Conservation (phyloP, 352 stramenopile genomes). For the Phytophthora parvispora region DNA sequence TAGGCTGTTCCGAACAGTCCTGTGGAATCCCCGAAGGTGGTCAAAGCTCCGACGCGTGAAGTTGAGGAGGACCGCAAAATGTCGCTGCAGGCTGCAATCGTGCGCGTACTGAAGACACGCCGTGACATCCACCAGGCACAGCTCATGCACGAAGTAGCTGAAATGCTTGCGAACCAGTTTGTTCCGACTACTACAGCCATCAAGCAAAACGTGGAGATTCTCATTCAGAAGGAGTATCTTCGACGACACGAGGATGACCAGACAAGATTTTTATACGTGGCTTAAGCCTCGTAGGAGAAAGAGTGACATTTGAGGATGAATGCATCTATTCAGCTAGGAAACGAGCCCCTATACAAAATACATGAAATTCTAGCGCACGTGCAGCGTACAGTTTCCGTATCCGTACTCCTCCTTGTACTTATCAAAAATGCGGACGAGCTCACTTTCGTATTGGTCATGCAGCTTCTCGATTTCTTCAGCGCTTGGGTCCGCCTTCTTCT, state of each 20-base stretch:
- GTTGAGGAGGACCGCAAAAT: constrained; percentile 92
- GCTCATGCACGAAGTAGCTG: constrained; percentile 69
- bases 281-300: constrained; percentile 34
- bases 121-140: constrained; percentile 77
- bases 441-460: constrained; percentile 70
- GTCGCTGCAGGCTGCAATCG: constrained; percentile 86
- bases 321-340: constrained; percentile 12
- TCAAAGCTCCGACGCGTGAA: constrained; percentile 64
- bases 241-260: constrained; percentile 72
- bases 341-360: constrained; percentile 20
- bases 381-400: constrained; percentile 63
- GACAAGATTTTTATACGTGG: constrained; percentile 76
- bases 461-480: constrained; percentile 75
- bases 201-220: constrained; percentile 86
- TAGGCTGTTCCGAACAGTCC: constrained; percentile 67
- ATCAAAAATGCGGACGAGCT: constrained; percentile 84
- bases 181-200: constrained; percentile 65
- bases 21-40: constrained; percentile 74
- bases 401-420: constrained; percentile 88
- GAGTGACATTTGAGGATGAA: constrained; percentile 10
- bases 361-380: constrained; percentile 56
- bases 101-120: constrained; percentile 86
- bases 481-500: constrained; percentile 68
- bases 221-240: constrained; percentile 89
- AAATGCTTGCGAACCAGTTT: constrained; percentile 84